Conservation (phyloP, 2,329 filamentous ascomycete species). For the Gremmenia infestans region DNA sequence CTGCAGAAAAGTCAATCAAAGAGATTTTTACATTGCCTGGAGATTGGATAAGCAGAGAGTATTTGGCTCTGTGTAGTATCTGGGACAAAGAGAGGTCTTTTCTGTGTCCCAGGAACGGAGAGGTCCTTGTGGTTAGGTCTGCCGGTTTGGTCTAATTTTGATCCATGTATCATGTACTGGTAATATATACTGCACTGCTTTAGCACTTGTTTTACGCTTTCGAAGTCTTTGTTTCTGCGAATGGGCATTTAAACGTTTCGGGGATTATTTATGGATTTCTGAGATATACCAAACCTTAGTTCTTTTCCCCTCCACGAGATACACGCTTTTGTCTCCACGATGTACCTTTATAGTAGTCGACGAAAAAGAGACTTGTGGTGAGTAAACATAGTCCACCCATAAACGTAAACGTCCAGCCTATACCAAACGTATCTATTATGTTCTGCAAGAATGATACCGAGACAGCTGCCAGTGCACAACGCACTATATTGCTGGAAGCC, state of each 20-base stretch:
- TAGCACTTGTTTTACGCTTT: not conserved
- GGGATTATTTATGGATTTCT: not conserved
- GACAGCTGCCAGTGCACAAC: slow-evolving; percentile 19
- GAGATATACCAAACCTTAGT: not conserved
- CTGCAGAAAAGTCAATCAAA: not conserved
- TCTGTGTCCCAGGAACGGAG: slow-evolving; percentile 1
- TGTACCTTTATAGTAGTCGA: slow-evolving; percentile 12
- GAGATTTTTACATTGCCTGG: not conserved
- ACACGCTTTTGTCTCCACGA: slow-evolving; percentile 15
- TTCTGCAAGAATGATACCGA: slow-evolving; percentile 19
- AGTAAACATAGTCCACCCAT: slow-evolving; percentile 17
- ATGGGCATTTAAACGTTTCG: too few species aligned
- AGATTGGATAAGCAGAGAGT: not conserved
- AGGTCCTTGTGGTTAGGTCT: not conserved
- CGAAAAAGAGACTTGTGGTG: slow-evolving; percentile 8
- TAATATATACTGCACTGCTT: not conserved
- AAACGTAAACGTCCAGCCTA: slow-evolving; percentile 25
- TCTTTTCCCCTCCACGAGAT: not conserved
- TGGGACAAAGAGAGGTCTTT: not conserved
- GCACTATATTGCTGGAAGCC: slow-evolving; percentile 21
- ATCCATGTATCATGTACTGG: not conserved
- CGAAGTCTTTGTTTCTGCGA: too few species aligned
- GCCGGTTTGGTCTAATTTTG: not conserved
- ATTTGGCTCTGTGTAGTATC: not conserved
- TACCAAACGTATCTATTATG: slow-evolving; percentile 21